phyloP scores from a whole-genome alignment of 768 basidiomycete genomes.

The Vararia minispora region DNA sequence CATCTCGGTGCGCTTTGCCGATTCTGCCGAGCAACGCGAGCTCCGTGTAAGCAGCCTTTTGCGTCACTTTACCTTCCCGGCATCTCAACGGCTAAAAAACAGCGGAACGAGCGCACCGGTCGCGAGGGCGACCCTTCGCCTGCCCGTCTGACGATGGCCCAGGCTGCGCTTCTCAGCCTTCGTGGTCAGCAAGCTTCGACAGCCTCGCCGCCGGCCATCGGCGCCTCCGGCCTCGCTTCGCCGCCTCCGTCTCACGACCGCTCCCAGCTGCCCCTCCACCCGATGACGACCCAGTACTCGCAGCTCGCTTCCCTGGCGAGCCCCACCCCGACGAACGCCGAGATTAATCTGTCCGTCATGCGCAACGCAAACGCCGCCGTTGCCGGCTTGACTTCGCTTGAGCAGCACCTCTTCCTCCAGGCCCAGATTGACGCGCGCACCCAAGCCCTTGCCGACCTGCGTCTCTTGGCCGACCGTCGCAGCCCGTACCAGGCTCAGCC shows the following conservation, averaged over 20 bases:
- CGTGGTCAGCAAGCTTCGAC: slow-evolving; percentile 43
- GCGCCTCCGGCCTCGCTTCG: slow-evolving; percentile 16
- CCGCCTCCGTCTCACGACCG: slow-evolving; percentile 3
- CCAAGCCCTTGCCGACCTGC: too few relatives aligned
- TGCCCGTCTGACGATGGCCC: slow-evolving; percentile 61
- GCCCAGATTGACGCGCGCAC: slow-evolving; percentile 11
- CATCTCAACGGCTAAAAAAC: too few relatives aligned
- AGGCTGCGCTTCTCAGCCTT: slow-evolving; percentile 66
- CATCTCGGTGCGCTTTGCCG: slow-evolving; percentile 73
- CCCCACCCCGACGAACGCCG: slow-evolving; percentile 4
- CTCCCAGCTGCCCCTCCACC: slow-evolving; percentile 12
- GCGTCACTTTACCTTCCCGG: neutral
- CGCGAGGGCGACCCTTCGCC: slow-evolving; percentile 57
- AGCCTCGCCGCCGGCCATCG: slow-evolving; percentile 10
- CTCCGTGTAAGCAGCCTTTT: slow-evolving; percentile 45
- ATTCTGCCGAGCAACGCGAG: slow-evolving; percentile 68
- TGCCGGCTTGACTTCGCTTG: slow-evolving; percentile 14
- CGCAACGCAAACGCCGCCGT: slow-evolving; percentile 8
- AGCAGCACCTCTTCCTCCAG: slow-evolving; percentile 15
- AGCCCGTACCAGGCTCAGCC: slow-evolving; percentile 8
- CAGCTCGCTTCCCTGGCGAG: slow-evolving; percentile 3
- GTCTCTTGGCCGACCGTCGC: too few relatives aligned
- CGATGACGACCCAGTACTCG: slow-evolving; percentile 5
- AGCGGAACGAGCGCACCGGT: slow-evolving; percentile 51
- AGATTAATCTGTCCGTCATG: slow-evolving; percentile 12